Evolutionary conservation across 805 yeast genomes (phyloP), one percentile per base, ranked within the genome.

Genomic region (Kodamaea sagamina): DNA sequence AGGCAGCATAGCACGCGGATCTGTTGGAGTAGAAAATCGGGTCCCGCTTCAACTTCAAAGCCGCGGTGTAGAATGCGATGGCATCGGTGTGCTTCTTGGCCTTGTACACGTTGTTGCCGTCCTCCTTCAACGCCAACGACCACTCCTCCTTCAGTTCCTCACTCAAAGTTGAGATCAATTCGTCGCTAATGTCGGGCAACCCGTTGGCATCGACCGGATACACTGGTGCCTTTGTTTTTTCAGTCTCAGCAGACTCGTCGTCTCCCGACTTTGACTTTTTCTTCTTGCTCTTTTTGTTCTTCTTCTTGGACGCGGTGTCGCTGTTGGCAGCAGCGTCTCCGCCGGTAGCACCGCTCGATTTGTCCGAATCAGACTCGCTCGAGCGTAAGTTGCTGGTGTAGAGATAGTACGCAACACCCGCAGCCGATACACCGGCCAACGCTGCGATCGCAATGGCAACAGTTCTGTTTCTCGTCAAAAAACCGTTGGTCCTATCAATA

Each of bases 11-110:
- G 68, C 97, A 92, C 12, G 99, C 99, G 21, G 98, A 89, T 68
- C 97, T 82, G 74, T 93, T 93, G 48, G 97, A 89, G 71, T 84
- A 92, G 70, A 78, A 93, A 26, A 90, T 86, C 4, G 97, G 89
- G 65, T 93, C 97, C 53, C 75, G 67, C 61, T 84, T 84, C 59
- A 88, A 74, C 42, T 73, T 61, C 53, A 93, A 72, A 8, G 99
- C 98, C 44, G 78, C 79, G 32, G 87, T 64, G 72, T 93, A 93
- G 64, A 75, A 84, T 35, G 77, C 79, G 56, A 89, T 79, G 34
- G 98, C 98, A n/a, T 75, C 74, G 42, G 79, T 75, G 59, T 75
- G 86, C 41, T 84, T 72, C 67, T 86, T 84, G 45, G 58, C 58
- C 64, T 84, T 86, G 75, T 87, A 93, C 45, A 71, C 79, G 41